phyloP scores from a whole-genome alignment of 257 asterid genomes.

The Salvia miltiorrhiza region DNA sequence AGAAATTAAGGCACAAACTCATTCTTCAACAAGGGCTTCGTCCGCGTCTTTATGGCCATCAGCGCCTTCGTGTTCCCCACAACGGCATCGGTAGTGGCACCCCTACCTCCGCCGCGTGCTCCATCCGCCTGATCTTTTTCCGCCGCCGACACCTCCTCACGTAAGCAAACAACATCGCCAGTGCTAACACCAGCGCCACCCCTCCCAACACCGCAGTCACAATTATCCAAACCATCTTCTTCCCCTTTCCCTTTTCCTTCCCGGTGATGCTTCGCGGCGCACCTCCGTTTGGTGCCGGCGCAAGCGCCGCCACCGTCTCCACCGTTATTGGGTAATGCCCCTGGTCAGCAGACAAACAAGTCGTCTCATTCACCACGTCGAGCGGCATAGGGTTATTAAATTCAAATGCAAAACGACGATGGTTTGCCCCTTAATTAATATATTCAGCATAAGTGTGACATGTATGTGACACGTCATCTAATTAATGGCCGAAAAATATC shows the following conservation, averaged over 20 bases:
- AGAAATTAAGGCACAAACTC: no score
- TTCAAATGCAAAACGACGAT: no score
- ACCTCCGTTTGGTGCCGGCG: conserved; percentile 42
- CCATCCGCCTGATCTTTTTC: conserved; percentile 66
- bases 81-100: conserved; percentile 60
- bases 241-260: not conserved
- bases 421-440: no score
- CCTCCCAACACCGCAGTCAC: conserved; percentile 62
- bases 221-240: conserved; percentile 17
- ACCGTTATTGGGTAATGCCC: conserved; percentile 73
- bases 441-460: no score
- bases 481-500: no score
- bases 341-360: conserved; percentile 52
- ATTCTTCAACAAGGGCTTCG: conserved; percentile 71
- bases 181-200: conserved; percentile 24
- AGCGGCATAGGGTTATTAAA: no score
- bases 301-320: conserved; percentile 31
- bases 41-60: conserved; percentile 68
- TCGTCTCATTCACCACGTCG: conserved; percentile 42
- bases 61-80: conserved; percentile 74
- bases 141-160: conserved; percentile 35
- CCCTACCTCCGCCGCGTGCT: conserved; percentile 67
- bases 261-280: not conserved
- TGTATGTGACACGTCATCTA: no score
- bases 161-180: conserved; percentile 32